Base-by-base conservation (phyloP, 768 basidiomycete genomes). In the Leucocoprinus birnbaumii region DNA sequence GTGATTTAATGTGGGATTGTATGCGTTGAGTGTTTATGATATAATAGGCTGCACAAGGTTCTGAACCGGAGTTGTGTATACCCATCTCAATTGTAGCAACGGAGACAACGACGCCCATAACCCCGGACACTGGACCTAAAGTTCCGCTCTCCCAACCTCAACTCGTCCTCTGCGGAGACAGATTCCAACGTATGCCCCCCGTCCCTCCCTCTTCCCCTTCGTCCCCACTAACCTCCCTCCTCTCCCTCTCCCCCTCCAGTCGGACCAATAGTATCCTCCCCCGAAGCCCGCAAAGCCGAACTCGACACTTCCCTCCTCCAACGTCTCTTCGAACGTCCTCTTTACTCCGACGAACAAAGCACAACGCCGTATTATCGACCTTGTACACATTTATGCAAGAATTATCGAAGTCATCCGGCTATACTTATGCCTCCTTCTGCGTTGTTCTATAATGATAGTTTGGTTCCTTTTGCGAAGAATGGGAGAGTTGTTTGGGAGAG, bases 381-480 rank as follows among this genome's bases (percentile, higher is more conserved):
- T 24, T 26, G 50, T 48, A 18, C 55, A 27, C 41, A 53, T 42
- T 31, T 44, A 22, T 19, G 57, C 34, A 51, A 77, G 76, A 79
- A 78, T 58, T 79, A 78, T 59, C 74, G 76, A 26, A 79, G 77
- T 56, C 77, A 80, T 61, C 78, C 78, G 19, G 78, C 71, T 6
- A 81, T 81, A 53, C 65, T 81, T 44, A 81, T 80, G 79, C 77
- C 78, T 11, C 77, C 79, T 10, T 79, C 78, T 5, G 74, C 78
- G 3, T 68, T 81, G n/a, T 81, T 81, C 51, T 81, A 81, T 58
- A 70, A 75, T 47, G 79, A 81, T 57, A 71, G 71, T 2, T 57
- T 81, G 54, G 70, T 75, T 51, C 78, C 79, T 1, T 76, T 65
- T 57, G 78, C 79, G 16, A 61, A 52, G 11, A 79, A 77, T 63